Evolutionary conservation across 2,329 filamentous ascomycete species (phyloP).

Genomic region (Dothistroma septosporum): DNA sequence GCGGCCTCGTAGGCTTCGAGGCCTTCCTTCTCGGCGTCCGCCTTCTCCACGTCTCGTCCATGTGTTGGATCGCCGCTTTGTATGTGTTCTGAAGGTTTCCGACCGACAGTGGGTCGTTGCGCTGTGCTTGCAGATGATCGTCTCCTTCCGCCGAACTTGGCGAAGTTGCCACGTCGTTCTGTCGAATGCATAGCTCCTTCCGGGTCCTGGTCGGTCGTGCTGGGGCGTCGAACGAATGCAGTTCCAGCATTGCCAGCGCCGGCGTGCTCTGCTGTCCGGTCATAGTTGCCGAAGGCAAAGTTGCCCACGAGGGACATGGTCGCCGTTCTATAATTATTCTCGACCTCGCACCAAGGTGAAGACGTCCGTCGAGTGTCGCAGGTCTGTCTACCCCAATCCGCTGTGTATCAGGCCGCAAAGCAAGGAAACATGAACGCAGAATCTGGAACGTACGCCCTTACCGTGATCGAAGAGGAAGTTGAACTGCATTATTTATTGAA

Average conservation of each 20-base stretch:
- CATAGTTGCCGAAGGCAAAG: conserved; percentile 41
- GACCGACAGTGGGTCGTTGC: conserved; percentile 3
- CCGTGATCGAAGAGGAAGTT: not conserved
- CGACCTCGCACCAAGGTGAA: not conserved
- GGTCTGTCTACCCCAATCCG: not conserved
- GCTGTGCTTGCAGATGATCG: conserved; percentile 11
- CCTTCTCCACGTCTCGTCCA: conserved; percentile 12
- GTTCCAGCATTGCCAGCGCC: conserved; percentile 36
- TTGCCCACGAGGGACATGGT: conserved; percentile 44
- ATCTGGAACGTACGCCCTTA: not conserved
- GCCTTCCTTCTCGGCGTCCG: conserved; percentile 23
- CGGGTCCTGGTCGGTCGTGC: conserved; percentile 20
- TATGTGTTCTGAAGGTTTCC: conserved; percentile 1
- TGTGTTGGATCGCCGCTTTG: conserved; percentile 7
- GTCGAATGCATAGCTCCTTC: conserved; percentile 16
- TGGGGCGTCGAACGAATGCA: conserved; percentile 24
- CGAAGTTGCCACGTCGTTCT: conserved; percentile 14
- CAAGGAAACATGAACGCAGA: not conserved
- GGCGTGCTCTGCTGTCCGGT: conserved; percentile 37
- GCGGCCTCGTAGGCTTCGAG: conserved; percentile 23
- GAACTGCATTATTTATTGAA: not conserved
- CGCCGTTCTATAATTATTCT: not conserved
- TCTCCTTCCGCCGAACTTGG: conserved; percentile 6
- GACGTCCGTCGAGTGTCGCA: not conserved
- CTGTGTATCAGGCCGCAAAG: not conserved